Conservation (phyloP, 2,329 filamentous ascomycete species). For the Xylaria sp. region DNA sequence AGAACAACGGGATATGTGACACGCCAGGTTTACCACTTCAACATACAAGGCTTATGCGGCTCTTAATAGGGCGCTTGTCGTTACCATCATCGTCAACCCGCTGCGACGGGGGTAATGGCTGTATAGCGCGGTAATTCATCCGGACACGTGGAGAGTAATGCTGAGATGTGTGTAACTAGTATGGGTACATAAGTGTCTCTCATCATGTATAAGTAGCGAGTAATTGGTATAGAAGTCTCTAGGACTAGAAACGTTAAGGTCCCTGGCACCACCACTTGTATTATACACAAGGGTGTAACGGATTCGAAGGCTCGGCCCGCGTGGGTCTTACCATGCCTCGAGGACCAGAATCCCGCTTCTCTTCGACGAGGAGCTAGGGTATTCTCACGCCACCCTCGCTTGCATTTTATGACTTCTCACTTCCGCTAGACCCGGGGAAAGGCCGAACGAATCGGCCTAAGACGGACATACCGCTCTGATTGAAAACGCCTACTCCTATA, state of each 20-base stretch:
- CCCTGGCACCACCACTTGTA: neutral
- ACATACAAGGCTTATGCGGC: slow-evolving; percentile 3
- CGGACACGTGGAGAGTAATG: too few species aligned
- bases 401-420: neutral
- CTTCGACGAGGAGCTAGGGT: neutral
- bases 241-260: neutral
- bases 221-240: neutral
- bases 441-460: neutral
- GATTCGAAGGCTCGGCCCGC: neutral
- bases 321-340: neutral
- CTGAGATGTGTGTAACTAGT: neutral
- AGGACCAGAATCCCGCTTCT: neutral
- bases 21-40: neutral
- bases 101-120: neutral
- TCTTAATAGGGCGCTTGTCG: neutral
- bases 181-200: neutral
- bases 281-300: neutral
- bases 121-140: slow-evolving; percentile 6
- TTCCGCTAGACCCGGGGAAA: neutral
- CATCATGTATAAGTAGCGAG: neutral
- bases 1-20: neutral
- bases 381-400: neutral
- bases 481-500: neutral
- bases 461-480: too few species aligned
- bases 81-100: neutral